Evolutionary conservation across 805 yeast species (phyloP).

Genomic region (Saccharomycopsis vini): DNA sequence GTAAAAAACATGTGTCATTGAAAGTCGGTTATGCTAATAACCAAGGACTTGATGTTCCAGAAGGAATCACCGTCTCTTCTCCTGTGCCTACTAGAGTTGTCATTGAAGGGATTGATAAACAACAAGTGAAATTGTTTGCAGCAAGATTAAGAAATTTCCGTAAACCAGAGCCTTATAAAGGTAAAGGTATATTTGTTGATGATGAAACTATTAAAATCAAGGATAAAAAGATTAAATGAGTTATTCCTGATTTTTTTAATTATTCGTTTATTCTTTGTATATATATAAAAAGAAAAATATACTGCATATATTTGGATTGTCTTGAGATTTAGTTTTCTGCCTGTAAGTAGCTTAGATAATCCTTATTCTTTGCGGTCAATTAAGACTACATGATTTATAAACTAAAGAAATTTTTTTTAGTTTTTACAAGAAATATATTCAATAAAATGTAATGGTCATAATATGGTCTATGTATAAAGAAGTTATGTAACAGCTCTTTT

Average conservation of each 20-base stretch:
- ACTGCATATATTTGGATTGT: no score
- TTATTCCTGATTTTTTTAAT: neutral
- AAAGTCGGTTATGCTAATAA: slow-evolving; percentile 84
- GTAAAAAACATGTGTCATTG: slow-evolving; percentile 50
- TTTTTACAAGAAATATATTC: no score
- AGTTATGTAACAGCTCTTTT: no score
- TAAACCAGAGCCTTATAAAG: slow-evolving; percentile 98
- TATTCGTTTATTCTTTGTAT: neutral
- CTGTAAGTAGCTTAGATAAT: no score
- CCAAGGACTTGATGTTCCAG: slow-evolving; percentile 71
- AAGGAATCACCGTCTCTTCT: slow-evolving; percentile 58
- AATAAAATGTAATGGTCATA: no score
- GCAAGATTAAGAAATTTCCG: slow-evolving; percentile 77
- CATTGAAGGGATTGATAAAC: slow-evolving; percentile 82
- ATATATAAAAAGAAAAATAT: no score
- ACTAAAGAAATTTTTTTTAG: no score
- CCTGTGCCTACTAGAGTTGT: slow-evolving; percentile 84
- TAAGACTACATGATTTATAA: no score
- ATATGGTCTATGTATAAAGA: no score
- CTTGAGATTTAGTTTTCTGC: no score
- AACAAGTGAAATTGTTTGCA: slow-evolving; percentile 79
- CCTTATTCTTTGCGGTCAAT: no score
- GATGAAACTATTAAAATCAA: slow-evolving; percentile 86
- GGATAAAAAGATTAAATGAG: slow-evolving; percentile 84
- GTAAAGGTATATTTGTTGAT: slow-evolving; percentile 91